A percentile compares a stretch with the other conserved stretches of the same genome.
Evolutionary conservation across 306 rosid genomes (phyloP).

Genomic region (Corylus heterophylla): DNA sequence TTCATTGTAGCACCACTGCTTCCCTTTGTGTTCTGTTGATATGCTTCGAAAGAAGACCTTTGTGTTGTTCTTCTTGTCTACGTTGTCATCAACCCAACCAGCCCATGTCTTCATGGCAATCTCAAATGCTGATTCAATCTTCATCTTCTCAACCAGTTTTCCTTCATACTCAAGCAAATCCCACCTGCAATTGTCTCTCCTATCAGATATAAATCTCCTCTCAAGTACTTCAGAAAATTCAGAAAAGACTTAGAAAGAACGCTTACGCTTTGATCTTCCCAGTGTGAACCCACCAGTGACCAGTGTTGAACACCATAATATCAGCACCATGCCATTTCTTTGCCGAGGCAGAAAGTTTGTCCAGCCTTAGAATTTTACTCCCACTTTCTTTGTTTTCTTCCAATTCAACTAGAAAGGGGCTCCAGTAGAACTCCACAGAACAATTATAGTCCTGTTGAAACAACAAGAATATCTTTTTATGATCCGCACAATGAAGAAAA

Average conservation of each 20-base stretch:
- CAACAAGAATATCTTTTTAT: not conserved
- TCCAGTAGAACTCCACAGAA: slow-evolving; percentile 51
- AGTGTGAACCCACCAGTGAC: slow-evolving; percentile 48
- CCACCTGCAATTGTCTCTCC: slow-evolving; percentile 30
- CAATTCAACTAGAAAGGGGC: slow-evolving; percentile 47
- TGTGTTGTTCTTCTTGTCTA: slow-evolving; percentile 29
- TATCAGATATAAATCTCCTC: not conserved
- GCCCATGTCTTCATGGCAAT: slow-evolving; percentile 48
- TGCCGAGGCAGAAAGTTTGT: slow-evolving; percentile 24
- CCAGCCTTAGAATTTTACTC: slow-evolving; percentile 33
- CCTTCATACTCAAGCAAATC: slow-evolving; percentile 27
- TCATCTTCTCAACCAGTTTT: slow-evolving; percentile 29
- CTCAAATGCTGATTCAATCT: slow-evolving; percentile 28
- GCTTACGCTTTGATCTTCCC: slow-evolving; percentile 43
- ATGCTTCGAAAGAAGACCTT: slow-evolving; percentile 43
- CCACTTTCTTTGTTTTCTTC: slow-evolving; percentile 23
- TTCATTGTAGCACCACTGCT: slow-evolving; percentile 41
- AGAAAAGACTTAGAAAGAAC: not conserved
- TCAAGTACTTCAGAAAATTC: not conserved
- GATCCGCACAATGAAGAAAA: too few relatives aligned
- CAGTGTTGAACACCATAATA: slow-evolving; percentile 51
- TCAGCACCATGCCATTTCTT: slow-evolving; percentile 39
- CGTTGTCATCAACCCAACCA: slow-evolving; percentile 36
- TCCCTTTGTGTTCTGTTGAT: slow-evolving; percentile 51
- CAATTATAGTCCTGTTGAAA: slow-evolving; percentile 38